Evolutionary conservation across 345 rosid genomes (phyloP).

Genomic region (Angophora floribunda): DNA sequence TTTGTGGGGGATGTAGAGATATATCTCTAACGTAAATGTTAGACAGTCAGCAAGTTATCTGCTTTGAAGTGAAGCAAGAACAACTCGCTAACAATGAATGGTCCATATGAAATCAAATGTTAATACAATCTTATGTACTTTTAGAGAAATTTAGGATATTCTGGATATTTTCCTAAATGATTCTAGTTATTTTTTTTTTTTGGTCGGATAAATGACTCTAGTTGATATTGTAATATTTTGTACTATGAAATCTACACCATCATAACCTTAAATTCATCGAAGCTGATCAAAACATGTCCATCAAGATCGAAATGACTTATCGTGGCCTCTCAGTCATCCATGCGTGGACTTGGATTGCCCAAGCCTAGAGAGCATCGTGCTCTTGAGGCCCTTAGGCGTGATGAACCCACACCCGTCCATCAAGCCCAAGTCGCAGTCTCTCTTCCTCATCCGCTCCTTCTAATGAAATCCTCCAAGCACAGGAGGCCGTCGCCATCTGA

Average conservation of each 20-base stretch:
- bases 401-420: constrained; percentile 31
- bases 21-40: neutral
- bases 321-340: constrained; percentile 31
- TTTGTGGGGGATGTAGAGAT: neutral
- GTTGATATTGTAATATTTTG: neutral
- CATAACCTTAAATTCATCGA: constrained; percentile 37
- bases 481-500: constrained; percentile 43
- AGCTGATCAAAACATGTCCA: constrained; percentile 34
- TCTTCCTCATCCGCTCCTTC: constrained; percentile 40
- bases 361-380: constrained; percentile 20
- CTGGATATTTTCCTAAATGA: too few species aligned
- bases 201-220: too few species aligned
- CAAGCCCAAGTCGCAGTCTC: constrained; percentile 27
- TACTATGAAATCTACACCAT: constrained; percentile 8
- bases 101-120: neutral
- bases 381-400: constrained; percentile 20
- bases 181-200: too few species aligned
- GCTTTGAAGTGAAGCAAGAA: neutral
- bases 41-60: neutral
- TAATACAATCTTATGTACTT: neutral
- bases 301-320: neutral
- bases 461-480: constrained; percentile 34
- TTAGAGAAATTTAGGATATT: too few species aligned
- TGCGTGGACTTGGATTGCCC: constrained; percentile 24
- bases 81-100: neutral